Evolutionary conservation across 208 protist species (phyloP).

Genomic region (Trypanosoma congolense): DNA sequence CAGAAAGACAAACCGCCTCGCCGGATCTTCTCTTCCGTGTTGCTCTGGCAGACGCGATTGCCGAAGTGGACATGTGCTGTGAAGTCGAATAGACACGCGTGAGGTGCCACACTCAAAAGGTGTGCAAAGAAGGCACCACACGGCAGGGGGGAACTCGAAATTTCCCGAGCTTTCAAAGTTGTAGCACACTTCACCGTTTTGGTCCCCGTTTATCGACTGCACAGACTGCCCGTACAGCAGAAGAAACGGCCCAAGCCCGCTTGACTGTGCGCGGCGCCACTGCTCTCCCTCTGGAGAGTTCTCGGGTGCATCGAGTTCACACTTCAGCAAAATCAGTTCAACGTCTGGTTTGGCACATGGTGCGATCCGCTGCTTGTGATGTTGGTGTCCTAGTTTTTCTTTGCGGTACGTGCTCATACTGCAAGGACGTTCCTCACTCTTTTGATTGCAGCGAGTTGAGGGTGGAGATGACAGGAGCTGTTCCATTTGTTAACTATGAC

Average conservation of each 20-base stretch:
- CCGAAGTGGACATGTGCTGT: not conserved
- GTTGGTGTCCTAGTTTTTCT: no score
- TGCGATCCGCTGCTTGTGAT: no score
- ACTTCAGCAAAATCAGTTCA: conserved; percentile 9
- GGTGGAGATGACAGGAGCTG: no score
- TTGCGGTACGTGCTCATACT: no score
- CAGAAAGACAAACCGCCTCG: not conserved
- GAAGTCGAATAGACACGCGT: not conserved
- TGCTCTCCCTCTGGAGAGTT: not conserved
- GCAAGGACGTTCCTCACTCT: no score
- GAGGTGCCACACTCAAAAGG: not conserved
- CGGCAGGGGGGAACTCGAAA: not conserved
- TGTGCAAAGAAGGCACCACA: not conserved
- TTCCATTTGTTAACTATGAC: no score
- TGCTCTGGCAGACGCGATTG: not conserved
- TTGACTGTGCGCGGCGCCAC: conserved; percentile 3
- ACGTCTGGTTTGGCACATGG: no score
- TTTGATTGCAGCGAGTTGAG: no score
- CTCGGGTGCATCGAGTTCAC: not conserved
- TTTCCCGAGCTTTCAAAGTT: conserved; percentile 1
- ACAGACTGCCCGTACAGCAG: conserved; percentile 4
- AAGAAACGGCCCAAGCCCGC: conserved; percentile 21
- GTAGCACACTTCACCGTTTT: not conserved
- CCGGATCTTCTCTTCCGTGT: not conserved
- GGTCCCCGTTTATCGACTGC: not conserved